Percentiles rank a stretch among this genome's conserved stretches.
phyloP scores from a whole-genome alignment of 176 grass and related monocot genomes.

The Oryza punctata region DNA sequence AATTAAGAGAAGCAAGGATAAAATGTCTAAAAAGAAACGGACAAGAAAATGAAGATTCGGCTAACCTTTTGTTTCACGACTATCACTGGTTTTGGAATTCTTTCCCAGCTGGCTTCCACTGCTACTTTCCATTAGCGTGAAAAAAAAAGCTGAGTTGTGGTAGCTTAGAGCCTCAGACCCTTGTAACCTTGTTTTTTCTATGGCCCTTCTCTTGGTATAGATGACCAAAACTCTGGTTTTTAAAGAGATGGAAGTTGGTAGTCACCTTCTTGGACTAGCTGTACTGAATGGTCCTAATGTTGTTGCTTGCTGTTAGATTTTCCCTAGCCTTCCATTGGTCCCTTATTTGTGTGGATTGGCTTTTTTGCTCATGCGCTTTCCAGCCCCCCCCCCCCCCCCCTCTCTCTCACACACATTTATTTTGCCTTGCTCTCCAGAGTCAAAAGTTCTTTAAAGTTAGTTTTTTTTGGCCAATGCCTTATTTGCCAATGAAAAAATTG shows the following conservation, averaged over 20 bases:
- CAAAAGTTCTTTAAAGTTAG: background rate
- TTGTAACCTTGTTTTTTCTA: background rate
- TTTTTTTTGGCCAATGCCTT: background rate
- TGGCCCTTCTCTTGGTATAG: conserved; percentile 9
- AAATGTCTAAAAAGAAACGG: conserved; percentile 18
- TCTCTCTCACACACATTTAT: background rate
- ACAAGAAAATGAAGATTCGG: background rate
- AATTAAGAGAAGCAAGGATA: conserved; percentile 2
- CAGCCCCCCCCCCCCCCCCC: no score
- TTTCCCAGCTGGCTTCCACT: conserved; percentile 13
- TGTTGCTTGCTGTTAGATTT: background rate
- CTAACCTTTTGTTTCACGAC: conserved; percentile 37
- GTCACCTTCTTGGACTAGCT: background rate
- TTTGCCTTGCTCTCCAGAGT: background rate
- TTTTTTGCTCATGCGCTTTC: background rate
- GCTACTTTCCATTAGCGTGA: conserved; percentile 25
- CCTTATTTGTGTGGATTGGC: background rate
- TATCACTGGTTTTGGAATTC: conserved; percentile 9
- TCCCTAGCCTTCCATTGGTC: background rate
- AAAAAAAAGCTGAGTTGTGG: background rate
- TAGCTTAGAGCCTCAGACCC: background rate
- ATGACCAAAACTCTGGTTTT: conserved; percentile 22
- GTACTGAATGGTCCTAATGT: conserved; percentile 18
- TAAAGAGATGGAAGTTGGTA: conserved; percentile 30
- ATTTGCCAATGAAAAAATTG: background rate